Percentiles rank a stretch among this genome's conserved stretches.
Evolutionary conservation across 2,329 filamentous ascomycete genomes (phyloP).

Genomic region (Neopestalotiopsis clavispora): DNA sequence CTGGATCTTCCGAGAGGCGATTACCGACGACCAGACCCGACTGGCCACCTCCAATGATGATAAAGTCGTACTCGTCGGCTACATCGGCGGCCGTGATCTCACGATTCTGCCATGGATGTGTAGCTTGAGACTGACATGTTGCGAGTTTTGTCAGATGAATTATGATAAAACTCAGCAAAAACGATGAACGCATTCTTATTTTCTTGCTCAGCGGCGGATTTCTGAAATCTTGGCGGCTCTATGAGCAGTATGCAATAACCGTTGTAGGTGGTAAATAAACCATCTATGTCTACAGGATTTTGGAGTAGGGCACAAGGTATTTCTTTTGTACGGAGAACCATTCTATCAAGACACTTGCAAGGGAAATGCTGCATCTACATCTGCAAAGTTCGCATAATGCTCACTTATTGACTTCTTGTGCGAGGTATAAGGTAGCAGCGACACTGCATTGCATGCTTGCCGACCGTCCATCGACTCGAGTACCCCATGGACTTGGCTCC

Average conservation of each 20-base stretch:
- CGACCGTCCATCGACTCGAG: too few relatives aligned
- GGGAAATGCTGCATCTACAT: background rate
- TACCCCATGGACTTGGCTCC: too few relatives aligned
- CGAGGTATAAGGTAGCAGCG: background rate
- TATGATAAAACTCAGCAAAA: background rate
- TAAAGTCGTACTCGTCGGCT: slow-evolving; percentile 24
- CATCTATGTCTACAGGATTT: background rate
- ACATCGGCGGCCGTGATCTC: background rate
- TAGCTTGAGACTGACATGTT: background rate
- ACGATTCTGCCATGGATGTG: background rate
- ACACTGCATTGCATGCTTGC: too few relatives aligned
- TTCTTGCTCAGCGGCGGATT: too few relatives aligned
- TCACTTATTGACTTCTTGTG: background rate
- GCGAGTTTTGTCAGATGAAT: too few relatives aligned
- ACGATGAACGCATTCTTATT: background rate
- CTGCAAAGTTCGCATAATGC: background rate
- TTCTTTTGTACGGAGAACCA: background rate
- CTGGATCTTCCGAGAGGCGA: slow-evolving; percentile 29
- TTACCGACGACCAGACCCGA: slow-evolving; percentile 32
- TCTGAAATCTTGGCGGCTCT: background rate
- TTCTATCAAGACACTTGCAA: background rate
- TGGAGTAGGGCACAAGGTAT: background rate
- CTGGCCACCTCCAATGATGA: slow-evolving; percentile 32
- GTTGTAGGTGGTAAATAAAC: background rate
- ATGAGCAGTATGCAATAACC: background rate